phyloP scores from a whole-genome alignment of 495 filamentous ascomycete genomes.

The Tuber indicum region DNA sequence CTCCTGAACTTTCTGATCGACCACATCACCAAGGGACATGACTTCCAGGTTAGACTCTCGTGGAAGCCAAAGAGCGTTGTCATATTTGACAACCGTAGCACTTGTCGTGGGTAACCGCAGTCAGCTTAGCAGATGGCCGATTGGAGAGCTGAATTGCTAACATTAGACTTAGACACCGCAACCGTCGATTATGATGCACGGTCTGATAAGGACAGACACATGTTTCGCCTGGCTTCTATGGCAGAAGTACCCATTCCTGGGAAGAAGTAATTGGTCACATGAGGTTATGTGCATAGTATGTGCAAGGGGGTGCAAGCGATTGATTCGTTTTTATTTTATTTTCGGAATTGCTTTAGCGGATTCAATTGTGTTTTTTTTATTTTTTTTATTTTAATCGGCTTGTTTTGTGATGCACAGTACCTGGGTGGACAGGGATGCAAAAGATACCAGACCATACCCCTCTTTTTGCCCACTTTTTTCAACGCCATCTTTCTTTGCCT shows the following conservation, averaged over 20 bases:
- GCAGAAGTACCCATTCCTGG: slow-evolving; percentile 39
- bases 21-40: slow-evolving; percentile 45
- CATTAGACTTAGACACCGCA: slow-evolving; percentile 32
- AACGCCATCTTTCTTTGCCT: background rate
- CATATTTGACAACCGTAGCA: slow-evolving; percentile 50
- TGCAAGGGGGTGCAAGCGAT: background rate
- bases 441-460: background rate
- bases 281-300: background rate
- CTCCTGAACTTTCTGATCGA: slow-evolving; percentile 45
- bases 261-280: slow-evolving; percentile 24
- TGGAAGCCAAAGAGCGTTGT: slow-evolving; percentile 46
- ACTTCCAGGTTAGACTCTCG: slow-evolving; percentile 45
- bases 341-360: background rate
- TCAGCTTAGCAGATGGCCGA: slow-evolving; percentile 7
- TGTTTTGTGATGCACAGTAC: background rate
- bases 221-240: slow-evolving; percentile 42
- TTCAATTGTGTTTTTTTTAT: background rate
- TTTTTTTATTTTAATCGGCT: background rate
- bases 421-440: background rate
- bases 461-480: background rate
- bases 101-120: slow-evolving; percentile 49
- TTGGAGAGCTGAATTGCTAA: slow-evolving; percentile 14
- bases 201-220: slow-evolving; percentile 40
- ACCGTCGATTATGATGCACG: slow-evolving; percentile 42
- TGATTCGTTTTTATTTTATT: background rate